Base-by-base conservation (phyloP, 2,329 filamentous ascomycete genomes). In the Arthroderma uncinatum region DNA sequence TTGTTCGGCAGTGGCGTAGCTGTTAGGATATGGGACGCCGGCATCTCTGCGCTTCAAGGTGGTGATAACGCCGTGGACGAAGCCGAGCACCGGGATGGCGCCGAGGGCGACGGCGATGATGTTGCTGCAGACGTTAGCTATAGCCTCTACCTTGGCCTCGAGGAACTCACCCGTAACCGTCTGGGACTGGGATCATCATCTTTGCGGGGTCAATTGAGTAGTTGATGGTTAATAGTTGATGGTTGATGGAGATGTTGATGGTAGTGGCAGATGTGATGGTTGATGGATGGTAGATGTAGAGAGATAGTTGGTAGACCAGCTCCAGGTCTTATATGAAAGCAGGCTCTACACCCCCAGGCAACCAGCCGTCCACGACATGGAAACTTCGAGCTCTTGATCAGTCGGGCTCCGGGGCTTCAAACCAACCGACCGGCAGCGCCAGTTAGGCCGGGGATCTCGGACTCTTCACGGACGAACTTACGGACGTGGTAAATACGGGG, bases 1-100 rank as follows among this genome's bases (percentile, higher is more conserved):
- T 67, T 82, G 76, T 59, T 79, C 75, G 53, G 73, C 68, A 21
- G 78, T 78, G 30, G 82, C 82, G 70, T 82, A 83, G 66, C 73
- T 70, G 70, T 80, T 78, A 12, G 82, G 82, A 68, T 83, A 83
- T 14, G 73, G 72, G 59, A 83, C 71, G 42, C 76, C 73, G 60
- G 81, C 79, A 2, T 68, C 64, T 62, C 76, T 78, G 70, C 82
- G 79, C 67, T 75, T 70, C 21, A 42, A 21, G 48, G 65, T 66
- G 30, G 78, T 74, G 65, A 78, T 71, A 14, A 23, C 56, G 62
- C 76, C 77, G 65, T 83, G 81, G 69, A 76, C 75, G 63, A 72
- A 72, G 58, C 71, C 70, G 42, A 84, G 71, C 64, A 82, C 64
- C 66, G 74, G 74, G 39, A 82, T 79, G 59, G 76, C 78, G 58